Conservation (phyloP, 2,329 filamentous ascomycete genomes). For the Fonsecaea monophora region DNA sequence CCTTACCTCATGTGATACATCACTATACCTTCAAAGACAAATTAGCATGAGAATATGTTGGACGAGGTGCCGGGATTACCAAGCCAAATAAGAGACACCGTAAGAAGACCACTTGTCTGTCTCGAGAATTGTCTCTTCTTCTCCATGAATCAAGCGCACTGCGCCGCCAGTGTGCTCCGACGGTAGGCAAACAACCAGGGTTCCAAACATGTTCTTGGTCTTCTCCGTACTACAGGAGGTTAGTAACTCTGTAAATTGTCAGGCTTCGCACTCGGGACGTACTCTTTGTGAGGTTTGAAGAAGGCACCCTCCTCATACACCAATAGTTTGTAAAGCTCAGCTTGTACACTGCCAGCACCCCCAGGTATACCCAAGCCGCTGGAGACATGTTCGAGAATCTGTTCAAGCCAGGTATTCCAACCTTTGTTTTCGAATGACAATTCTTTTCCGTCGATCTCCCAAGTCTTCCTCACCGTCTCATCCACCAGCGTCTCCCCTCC, state of each 20-base stretch:
- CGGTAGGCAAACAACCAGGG: slow-evolving; percentile 58
- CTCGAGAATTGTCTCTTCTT: slow-evolving; percentile 43
- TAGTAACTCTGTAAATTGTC: not conserved
- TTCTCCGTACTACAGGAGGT: slow-evolving; percentile 48
- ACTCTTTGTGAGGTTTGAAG: slow-evolving; percentile 56
- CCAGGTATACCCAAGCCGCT: slow-evolving; percentile 18
- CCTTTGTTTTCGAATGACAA: slow-evolving; percentile 48
- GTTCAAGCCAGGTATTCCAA: slow-evolving; percentile 42
- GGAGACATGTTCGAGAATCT: slow-evolving; percentile 18
- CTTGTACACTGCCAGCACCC: slow-evolving; percentile 43
- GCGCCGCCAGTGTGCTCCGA: slow-evolving; percentile 57
- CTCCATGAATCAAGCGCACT: slow-evolving; percentile 50
- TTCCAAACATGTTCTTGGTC: slow-evolving; percentile 58
- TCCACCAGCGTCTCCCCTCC: slow-evolving; percentile 51
- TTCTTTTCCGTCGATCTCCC: slow-evolving; percentile 51
- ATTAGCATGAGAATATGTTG: slow-evolving; percentile 9
- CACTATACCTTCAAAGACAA: slow-evolving; percentile 44
- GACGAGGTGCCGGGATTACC: slow-evolving; percentile 47
- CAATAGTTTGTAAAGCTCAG: slow-evolving; percentile 56
- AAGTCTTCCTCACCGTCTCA: slow-evolving; percentile 51
- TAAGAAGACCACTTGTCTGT: slow-evolving; percentile 44
- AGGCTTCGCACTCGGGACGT: slow-evolving; percentile 1
- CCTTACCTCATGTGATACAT: slow-evolving; percentile 58
- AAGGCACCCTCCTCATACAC: slow-evolving; percentile 59
- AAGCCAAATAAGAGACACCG: slow-evolving; percentile 40